phyloP scores from a whole-genome alignment of 2,329 filamentous ascomycete species.

The Passalora sequoiae region DNA sequence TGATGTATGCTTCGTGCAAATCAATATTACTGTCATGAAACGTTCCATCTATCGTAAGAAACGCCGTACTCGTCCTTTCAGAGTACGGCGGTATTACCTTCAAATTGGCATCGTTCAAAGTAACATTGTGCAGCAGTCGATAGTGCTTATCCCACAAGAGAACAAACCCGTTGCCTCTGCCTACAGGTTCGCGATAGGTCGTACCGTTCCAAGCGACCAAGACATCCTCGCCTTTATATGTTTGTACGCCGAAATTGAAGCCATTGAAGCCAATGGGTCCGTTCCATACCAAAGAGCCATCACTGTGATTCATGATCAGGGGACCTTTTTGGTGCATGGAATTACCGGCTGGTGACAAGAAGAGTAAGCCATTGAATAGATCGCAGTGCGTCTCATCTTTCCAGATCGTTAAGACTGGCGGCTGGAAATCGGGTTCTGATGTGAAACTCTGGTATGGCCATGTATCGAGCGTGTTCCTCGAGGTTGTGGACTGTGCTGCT shows the following conservation, averaged over 20 bases:
- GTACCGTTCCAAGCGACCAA: slow-evolving; percentile 20
- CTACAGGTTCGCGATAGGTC: slow-evolving; percentile 17
- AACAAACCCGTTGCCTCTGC: slow-evolving; percentile 17
- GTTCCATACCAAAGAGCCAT: slow-evolving; percentile 21
- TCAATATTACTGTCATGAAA: slow-evolving; percentile 24
- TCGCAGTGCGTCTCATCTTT: slow-evolving; percentile 1
- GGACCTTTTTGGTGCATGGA: slow-evolving; percentile 13
- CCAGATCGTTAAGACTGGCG: background rate
- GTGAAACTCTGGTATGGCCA: slow-evolving; percentile 5
- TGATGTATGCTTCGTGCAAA: slow-evolving; percentile 36
- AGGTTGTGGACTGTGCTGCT: background rate
- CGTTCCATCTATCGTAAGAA: slow-evolving; percentile 4
- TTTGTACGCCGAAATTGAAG: slow-evolving; percentile 19
- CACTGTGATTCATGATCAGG: slow-evolving; percentile 13
- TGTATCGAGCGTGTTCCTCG: background rate
- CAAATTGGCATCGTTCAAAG: slow-evolving; percentile 15
- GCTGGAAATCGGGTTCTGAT: background rate
- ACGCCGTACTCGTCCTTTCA: background rate
- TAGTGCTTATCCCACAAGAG: slow-evolving; percentile 18
- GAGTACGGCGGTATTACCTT: slow-evolving; percentile 8
- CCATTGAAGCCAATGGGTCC: slow-evolving; percentile 8
- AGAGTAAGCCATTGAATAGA: slow-evolving; percentile 13
- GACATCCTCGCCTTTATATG: slow-evolving; percentile 15
- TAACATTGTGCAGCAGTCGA: slow-evolving; percentile 15
- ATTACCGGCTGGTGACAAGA: slow-evolving; percentile 20